Conservation (phyloP, 2,329 filamentous ascomycete species). For the Balansia obtecta region DNA sequence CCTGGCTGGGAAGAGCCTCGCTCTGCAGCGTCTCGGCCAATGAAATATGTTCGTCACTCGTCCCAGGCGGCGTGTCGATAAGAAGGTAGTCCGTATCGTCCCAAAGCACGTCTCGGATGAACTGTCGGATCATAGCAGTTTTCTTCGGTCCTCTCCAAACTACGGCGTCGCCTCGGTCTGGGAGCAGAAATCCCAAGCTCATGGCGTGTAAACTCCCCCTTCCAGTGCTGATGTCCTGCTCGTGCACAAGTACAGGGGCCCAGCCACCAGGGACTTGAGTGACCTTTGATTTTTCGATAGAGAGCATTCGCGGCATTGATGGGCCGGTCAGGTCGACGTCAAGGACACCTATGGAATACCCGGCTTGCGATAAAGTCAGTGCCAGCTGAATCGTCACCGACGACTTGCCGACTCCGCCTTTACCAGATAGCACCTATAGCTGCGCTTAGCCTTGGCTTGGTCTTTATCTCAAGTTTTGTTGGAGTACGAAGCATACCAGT, state of each 20-base stretch:
- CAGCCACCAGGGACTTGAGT: constrained; percentile 85
- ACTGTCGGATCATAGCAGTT: constrained; percentile 97
- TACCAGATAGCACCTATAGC: constrained; percentile 69
- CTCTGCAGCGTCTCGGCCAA: constrained; percentile 73
- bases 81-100: constrained; percentile 78
- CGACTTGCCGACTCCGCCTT: constrained; percentile 96
- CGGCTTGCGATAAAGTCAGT: constrained; percentile 72
- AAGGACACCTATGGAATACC: constrained; percentile 84
- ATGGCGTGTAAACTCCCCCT: constrained; percentile 67
- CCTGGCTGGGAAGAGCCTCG: constrained; percentile 49
- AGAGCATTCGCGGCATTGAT: constrained; percentile 90
- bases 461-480: neutral
- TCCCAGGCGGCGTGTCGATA: constrained; percentile 92
- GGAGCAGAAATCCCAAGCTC: constrained; percentile 84
- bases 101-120: constrained; percentile 86
- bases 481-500: constrained; percentile 36
- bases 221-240: constrained; percentile 34
- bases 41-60: constrained; percentile 93
- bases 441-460: neutral
- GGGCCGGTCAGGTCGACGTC: constrained; percentile 94
- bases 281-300: constrained; percentile 79
- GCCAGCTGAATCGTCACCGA: constrained; percentile 95
- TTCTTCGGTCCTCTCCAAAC: constrained; percentile 98
- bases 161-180: constrained; percentile 74
- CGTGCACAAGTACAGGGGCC: constrained; percentile 78